These are phyloP conservation scores for Backusella tuberculispora DNA, from an alignment of 192 early-diverging fungal species.

Conservation along the genomic window DNA sequence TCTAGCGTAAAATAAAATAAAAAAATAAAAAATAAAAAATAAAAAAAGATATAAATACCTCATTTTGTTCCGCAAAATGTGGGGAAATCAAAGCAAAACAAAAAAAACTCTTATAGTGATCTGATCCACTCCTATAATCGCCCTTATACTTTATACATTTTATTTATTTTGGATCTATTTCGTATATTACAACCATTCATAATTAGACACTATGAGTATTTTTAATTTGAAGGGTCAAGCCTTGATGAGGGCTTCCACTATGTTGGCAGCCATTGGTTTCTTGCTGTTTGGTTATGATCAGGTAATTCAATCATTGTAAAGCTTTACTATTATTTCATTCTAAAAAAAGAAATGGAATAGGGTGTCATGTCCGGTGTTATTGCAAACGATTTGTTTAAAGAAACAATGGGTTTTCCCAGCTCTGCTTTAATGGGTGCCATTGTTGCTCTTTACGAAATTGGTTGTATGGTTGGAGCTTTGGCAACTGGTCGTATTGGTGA, in stretches of 20 bases:
- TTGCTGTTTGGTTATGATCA: constrained; percentile 40
- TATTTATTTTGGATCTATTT: constrained; percentile 16
- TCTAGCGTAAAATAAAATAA: no score
- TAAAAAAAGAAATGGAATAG: not conserved
- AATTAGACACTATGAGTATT: not conserved
- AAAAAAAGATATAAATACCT: constrained; percentile 15
- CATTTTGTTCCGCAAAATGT: not conserved
- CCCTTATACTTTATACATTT: not conserved
- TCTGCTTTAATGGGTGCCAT: constrained; percentile 55
- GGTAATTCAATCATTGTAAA: not conserved
- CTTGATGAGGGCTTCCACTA: constrained; percentile 61
- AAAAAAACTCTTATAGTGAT: constrained; percentile 15
- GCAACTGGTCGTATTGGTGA: constrained; percentile 56
- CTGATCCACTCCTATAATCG: constrained; percentile 5
- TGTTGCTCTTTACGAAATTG: constrained; percentile 40
- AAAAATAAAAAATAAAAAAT: not conserved
- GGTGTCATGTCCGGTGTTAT: constrained; percentile 36
- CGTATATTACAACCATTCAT: not conserved
- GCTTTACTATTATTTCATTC: not conserved
- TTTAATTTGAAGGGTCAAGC: constrained; percentile 37
- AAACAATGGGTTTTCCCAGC: constrained; percentile 19
- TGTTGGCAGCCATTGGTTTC: constrained; percentile 31
- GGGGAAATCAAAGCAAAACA: not conserved
- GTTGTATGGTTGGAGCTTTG: constrained; percentile 36
- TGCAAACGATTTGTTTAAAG: constrained; percentile 20